Evolutionary conservation across 176 grass and related monocot species (phyloP).

Genomic region (Musa schizocarpa): DNA sequence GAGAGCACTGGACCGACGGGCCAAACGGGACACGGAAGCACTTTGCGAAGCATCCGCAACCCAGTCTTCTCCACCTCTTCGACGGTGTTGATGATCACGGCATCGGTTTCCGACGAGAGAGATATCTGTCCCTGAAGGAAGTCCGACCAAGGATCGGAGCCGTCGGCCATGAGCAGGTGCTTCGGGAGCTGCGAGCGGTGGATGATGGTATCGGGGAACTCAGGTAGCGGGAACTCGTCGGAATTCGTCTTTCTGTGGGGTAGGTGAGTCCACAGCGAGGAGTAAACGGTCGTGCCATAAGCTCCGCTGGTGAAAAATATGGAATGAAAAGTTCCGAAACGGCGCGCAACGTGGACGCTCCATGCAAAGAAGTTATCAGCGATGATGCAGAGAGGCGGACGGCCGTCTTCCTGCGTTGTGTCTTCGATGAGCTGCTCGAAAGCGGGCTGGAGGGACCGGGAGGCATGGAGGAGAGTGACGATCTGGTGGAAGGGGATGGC

Average conservation of each 20-base stretch:
- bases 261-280: slow-evolving; percentile 42
- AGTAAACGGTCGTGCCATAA: slow-evolving; percentile 35
- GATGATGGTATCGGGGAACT: slow-evolving; percentile 34
- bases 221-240: slow-evolving; percentile 31
- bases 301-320: slow-evolving; percentile 41
- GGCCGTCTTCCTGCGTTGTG: background rate
- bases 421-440: slow-evolving; percentile 41
- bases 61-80: slow-evolving; percentile 39
- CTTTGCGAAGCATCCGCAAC: slow-evolving; percentile 32
- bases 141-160: slow-evolving; percentile 31
- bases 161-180: slow-evolving; percentile 17
- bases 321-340: slow-evolving; percentile 28
- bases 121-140: slow-evolving; percentile 29
- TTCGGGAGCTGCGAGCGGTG: slow-evolving; percentile 44
- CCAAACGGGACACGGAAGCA: slow-evolving; percentile 10
- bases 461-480: slow-evolving; percentile 37
- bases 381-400: slow-evolving; percentile 34
- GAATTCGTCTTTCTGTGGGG: slow-evolving; percentile 23
- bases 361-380: slow-evolving; percentile 46
- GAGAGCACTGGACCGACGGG: slow-evolving; percentile 33
- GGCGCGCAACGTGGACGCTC: slow-evolving; percentile 34
- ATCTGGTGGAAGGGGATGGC: slow-evolving; percentile 45
- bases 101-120: slow-evolving; percentile 23
- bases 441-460: slow-evolving; percentile 38
- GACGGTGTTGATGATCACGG: slow-evolving; percentile 47